Conservation (phyloP, 2,329 filamentous ascomycete genomes). For the Monosporascus sp. region DNA sequence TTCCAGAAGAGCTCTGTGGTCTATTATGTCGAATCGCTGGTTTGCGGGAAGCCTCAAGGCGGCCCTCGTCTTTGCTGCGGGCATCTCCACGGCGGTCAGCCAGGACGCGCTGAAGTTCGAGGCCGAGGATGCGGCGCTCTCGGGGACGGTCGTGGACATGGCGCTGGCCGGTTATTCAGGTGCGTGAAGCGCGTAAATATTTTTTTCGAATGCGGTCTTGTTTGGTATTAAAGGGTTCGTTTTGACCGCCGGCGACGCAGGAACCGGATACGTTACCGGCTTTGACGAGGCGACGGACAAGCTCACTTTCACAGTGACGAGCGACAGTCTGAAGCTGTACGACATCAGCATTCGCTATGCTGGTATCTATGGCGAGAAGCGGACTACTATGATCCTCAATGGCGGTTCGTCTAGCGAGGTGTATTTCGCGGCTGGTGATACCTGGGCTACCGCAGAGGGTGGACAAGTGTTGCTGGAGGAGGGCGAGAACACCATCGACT, state of each 20-base stretch:
- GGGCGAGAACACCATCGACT: constrained; percentile 39
- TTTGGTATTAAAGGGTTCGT: not conserved
- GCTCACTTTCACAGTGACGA: constrained; percentile 37
- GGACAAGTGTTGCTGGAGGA: constrained; percentile 40
- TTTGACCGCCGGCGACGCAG: constrained; percentile 17
- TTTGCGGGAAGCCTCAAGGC: not conserved
- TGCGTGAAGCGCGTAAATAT: constrained; percentile 6
- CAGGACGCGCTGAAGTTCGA: constrained; percentile 21
- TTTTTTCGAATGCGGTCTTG: not conserved
- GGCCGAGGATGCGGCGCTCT: constrained; percentile 37
- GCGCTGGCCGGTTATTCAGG: constrained; percentile 34
- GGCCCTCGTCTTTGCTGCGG: not conserved
- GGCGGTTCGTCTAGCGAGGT: constrained; percentile 36
- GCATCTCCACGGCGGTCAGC: not conserved
- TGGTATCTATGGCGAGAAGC: constrained; percentile 41
- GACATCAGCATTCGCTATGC: constrained; percentile 40
- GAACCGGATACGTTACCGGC: constrained; percentile 41
- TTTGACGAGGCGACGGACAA: constrained; percentile 38
- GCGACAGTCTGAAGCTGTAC: constrained; percentile 31
- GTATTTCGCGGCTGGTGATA: constrained; percentile 31
- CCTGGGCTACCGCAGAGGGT: constrained; percentile 33
- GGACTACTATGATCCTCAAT: constrained; percentile 38
- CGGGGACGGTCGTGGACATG: constrained; percentile 34
- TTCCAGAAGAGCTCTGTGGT: not conserved
- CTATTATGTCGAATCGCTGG: not conserved